Evolutionary conservation across 2,329 filamentous ascomycete genomes (phyloP), one percentile per base, ranked within the genome.

Genomic region (Aspergillus tanneri): DNA sequence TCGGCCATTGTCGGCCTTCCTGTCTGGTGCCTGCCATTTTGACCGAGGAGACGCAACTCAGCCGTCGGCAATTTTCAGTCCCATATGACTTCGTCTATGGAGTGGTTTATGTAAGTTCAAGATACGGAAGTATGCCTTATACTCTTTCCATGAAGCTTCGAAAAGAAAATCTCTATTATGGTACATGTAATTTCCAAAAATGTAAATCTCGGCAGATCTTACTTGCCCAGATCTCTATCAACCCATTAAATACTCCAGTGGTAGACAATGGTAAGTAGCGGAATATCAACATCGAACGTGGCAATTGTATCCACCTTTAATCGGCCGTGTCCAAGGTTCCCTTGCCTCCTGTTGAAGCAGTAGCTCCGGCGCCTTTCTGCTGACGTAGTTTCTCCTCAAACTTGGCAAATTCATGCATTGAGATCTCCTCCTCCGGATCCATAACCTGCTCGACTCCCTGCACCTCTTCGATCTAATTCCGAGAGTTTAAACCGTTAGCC

Each of bases 401-500:
- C 71, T 88, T 93, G 56, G 87, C 88, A 73, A 99, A 97, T 65
- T 97, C 92, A 59, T 85, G 74, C 62, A 92, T 72, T 0, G 91
- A 84, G 56, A 96, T 81, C 70, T 95, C 89, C 68, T 97, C 93
- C 72, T 96, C 93, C 61, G 89, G 81, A 61, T 97, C 92, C 62
- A 96, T 71, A 2, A 96, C 86, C 70, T 97, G 92, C 55, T 89
- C 83, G 34, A 99, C 92, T 3, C 87, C 89, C 70, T 95, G 86
- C 30, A 97, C 93, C 70, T 97, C 93, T 69, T 96, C 91, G 30
- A 43, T 35, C 41, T 43, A 16, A 24, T 25, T 34, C 30, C 14
- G 10, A 18, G 19, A 5, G 12, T 9, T 25, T 36, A 4, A 61
- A 28, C 49, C 49, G 43, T 66, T 42, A 65, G 60, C 34, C 30